Percentiles rank a stretch among this genome's conserved stretches.
Conservation (phyloP, 768 basidiomycete genomes). For the Suillus subalutaceus region DNA sequence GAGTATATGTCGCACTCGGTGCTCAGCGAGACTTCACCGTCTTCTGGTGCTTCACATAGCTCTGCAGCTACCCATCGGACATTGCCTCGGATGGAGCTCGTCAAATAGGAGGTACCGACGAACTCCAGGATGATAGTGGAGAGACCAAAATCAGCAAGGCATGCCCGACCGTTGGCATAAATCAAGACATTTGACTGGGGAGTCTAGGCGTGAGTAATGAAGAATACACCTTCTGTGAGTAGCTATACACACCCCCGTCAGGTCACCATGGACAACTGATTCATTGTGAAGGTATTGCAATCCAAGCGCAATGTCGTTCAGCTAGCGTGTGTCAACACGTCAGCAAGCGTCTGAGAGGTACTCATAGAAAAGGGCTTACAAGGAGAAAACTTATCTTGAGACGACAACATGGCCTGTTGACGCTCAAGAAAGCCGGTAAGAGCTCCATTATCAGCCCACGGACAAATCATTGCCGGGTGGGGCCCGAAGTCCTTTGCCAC, state of each 20-base stretch:
- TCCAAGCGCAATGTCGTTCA: conserved; percentile 16
- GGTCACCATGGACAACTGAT: conserved; percentile 12
- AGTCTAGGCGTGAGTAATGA: background rate
- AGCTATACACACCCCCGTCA: conserved; percentile 8
- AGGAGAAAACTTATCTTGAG: conserved; percentile 19
- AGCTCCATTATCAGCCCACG: conserved; percentile 23
- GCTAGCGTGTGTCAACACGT: background rate
- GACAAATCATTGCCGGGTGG: conserved; percentile 25
- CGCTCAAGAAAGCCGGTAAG: conserved; percentile 18
- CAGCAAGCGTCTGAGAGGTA: background rate
- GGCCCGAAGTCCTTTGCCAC: conserved; percentile 24
- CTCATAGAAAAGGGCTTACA: conserved; percentile 13
- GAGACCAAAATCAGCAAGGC: conserved; percentile 48
- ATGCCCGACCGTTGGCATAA: conserved; percentile 39
- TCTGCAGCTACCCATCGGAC: conserved; percentile 51
- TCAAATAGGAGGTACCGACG: conserved; percentile 31
- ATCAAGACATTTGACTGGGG: conserved; percentile 31
- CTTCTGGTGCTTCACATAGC: conserved; percentile 26
- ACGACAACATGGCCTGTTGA: conserved; percentile 6
- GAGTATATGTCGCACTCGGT: conserved; percentile 46
- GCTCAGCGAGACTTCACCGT: background rate
- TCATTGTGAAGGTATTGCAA: conserved; percentile 17
- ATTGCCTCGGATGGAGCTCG: conserved; percentile 39
- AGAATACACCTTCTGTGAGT: no score
- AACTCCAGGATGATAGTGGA: conserved; percentile 43